Base-by-base conservation (phyloP, 2,329 filamentous ascomycete genomes). In the Sporothrix schenckii region DNA sequence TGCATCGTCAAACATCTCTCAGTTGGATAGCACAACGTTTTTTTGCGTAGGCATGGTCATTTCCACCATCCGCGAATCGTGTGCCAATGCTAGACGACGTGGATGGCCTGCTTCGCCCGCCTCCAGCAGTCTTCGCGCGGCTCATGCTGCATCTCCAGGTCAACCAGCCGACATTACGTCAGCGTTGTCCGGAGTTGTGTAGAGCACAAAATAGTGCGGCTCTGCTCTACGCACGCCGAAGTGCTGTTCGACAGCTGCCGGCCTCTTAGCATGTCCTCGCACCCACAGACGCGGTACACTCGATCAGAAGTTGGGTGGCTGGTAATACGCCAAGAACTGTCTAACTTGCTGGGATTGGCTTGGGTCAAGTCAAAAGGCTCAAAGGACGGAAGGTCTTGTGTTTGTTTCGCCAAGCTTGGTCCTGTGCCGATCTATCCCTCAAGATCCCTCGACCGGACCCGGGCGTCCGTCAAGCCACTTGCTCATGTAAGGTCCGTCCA, bases 401-500 rank as follows among this genome's bases (percentile, higher is more conserved):
- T 34, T 34, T 9, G 34, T 34, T 34, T 34, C 34, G 34, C 34
- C 34, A 34, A 34, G 34, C 6, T 7, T 34, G 34, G 34, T 2
- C 34, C 34, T 34, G 34, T 7, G 6, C 34, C 34, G 34, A 34
- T 34, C 34, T 34, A 34, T 34, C 34, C 34, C 34, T 27, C 54
- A 70, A 10, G 41, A n/a, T 4, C 34, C 49, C 9, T 21, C 54
- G 24, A 61, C 56, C 13, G 74, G 74, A 7, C 77, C 76, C 11
- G 77, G 78, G 49, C 82, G 78, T 2, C 84, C 86, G 73, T 88
- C 85, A 3, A 88, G 78, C 86, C 85, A 88, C 79, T 89, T 89
- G 79, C 86, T 88, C 85, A 89, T 92, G 74, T 96, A 97, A 13
- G 92, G 93, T 11, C 95, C 95, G 79, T 99, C 95, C 41, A 99